Percentiles rank a stretch among this genome's conserved stretches.
phyloP scores from a whole-genome alignment of 2,329 filamentous ascomycete genomes.

The Diplodia seriata region DNA sequence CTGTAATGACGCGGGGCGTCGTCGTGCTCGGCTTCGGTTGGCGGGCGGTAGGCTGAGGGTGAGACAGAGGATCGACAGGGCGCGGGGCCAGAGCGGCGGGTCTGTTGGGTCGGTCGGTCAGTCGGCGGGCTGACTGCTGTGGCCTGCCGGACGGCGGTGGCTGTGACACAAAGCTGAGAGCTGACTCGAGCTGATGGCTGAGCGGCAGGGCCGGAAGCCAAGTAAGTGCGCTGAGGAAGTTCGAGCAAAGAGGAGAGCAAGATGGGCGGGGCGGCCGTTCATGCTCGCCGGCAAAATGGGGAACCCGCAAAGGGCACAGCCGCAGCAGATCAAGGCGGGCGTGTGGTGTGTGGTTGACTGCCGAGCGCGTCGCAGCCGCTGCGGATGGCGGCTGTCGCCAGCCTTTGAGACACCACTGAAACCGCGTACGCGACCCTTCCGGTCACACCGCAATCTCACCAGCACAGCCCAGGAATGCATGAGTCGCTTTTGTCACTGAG shows the following conservation, averaged over 20 bases:
- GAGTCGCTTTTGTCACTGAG: conserved; percentile 5
- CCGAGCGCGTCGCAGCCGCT: conserved; percentile 26
- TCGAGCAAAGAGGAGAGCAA: not conserved
- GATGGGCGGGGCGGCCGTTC: conserved; percentile 8
- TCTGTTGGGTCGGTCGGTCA: not conserved
- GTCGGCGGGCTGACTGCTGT: no score
- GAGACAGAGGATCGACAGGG: conserved; percentile 26
- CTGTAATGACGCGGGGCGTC: not conserved
- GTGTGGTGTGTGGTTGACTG: not conserved
- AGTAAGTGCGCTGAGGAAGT: not conserved
- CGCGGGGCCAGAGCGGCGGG: not conserved
- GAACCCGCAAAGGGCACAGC: not conserved
- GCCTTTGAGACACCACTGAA: conserved; percentile 20
- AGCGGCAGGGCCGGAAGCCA: not conserved
- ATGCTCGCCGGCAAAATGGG: not conserved
- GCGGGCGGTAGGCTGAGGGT: conserved; percentile 10
- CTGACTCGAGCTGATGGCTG: not conserved
- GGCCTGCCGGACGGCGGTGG: no score
- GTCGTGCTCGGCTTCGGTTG: conserved; percentile 17
- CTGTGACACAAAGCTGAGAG: not conserved
- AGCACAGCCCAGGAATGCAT: not conserved
- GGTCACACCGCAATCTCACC: conserved; percentile 19
- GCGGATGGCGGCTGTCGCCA: conserved; percentile 8
- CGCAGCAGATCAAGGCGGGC: not conserved
- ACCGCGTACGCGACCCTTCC: conserved; percentile 20